Percentiles rank a stretch among this genome's conserved stretches.
These are phyloP conservation scores for Suillus plorans DNA, from an alignment of 768 basidiomycete species.

Conservation along the genomic window DNA sequence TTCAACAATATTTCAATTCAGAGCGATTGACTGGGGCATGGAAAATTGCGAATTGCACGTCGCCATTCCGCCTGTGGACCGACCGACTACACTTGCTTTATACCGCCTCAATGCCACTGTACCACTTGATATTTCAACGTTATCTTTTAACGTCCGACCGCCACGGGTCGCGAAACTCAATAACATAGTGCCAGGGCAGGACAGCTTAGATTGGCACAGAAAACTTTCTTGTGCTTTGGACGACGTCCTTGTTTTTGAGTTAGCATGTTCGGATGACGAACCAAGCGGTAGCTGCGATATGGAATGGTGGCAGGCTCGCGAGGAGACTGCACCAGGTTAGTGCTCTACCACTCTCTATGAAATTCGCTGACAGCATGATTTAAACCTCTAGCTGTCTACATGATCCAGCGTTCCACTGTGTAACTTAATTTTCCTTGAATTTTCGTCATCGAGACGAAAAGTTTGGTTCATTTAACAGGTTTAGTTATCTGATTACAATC, in stretches of 20 bases:
- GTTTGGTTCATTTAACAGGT: not conserved
- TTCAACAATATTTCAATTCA: not conserved
- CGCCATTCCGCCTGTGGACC: not conserved
- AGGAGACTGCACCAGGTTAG: not conserved
- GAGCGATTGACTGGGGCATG: slow-evolving; percentile 1
- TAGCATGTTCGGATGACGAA: not conserved
- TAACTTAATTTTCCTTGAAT: not conserved
- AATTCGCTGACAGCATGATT: not conserved
- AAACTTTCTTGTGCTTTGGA: slow-evolving; percentile 1
- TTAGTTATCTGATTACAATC: not conserved
- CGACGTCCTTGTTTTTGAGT: not conserved
- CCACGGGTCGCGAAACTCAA: not conserved
- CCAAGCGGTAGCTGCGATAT: not conserved
- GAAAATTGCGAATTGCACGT: not conserved
- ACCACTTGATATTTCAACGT: not conserved
- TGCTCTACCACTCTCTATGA: too few relatives aligned
- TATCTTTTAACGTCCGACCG: not conserved
- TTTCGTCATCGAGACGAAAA: not conserved
- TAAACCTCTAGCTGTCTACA: not conserved
- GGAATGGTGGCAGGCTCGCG: not conserved
- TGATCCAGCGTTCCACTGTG: not conserved
- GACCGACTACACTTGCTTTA: not conserved
- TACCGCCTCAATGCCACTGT: not conserved
- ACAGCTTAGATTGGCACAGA: not conserved
- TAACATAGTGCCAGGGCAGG: not conserved